Conservation (phyloP, 2,329 filamentous ascomycete species). For the Hypoxylon sp. region DNA sequence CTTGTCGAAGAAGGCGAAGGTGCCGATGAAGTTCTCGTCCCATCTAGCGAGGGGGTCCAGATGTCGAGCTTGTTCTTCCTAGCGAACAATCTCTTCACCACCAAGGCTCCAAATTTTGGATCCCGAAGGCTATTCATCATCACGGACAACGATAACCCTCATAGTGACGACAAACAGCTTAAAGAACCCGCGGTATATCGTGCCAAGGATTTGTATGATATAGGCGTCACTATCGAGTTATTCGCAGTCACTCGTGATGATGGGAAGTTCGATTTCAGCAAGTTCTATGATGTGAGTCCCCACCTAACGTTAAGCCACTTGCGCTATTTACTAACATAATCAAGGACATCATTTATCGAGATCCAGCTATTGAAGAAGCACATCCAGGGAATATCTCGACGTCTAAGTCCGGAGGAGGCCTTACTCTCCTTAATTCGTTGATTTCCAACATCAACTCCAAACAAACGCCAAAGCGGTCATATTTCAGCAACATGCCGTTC, state of each 20-base stretch:
- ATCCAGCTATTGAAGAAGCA: constrained; percentile 79
- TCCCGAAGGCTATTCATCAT: constrained; percentile 95
- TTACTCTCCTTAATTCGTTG: constrained; percentile 83
- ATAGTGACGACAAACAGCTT: constrained; percentile 77
- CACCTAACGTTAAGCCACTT: constrained; percentile 44
- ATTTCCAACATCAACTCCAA: constrained; percentile 92
- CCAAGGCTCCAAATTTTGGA: constrained; percentile 92
- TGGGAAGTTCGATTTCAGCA: constrained; percentile 81
- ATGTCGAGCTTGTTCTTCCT: constrained; percentile 95
- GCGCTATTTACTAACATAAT: constrained; percentile 21
- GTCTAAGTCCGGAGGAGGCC: constrained; percentile 79
- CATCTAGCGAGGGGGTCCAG: constrained; percentile 77
- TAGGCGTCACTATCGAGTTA: constrained; percentile 91
- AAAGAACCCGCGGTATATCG: constrained; percentile 85
- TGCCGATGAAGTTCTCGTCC: constrained; percentile 76
- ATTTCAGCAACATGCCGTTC: constrained; percentile 89
- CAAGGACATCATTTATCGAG: constrained; percentile 91
- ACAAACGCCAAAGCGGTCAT: constrained; percentile 84
- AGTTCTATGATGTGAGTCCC: constrained; percentile 86
- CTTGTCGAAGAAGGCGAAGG: constrained; percentile 85
- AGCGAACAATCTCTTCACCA: constrained; percentile 96
- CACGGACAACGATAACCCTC: constrained; percentile 92
- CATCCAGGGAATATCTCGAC: constrained; percentile 70
- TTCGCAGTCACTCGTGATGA: constrained; percentile 86
- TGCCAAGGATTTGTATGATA: constrained; percentile 94